phyloP scores from a whole-genome alignment of 148 eudicot genomes.

The Fagopyrum tataricum region DNA sequence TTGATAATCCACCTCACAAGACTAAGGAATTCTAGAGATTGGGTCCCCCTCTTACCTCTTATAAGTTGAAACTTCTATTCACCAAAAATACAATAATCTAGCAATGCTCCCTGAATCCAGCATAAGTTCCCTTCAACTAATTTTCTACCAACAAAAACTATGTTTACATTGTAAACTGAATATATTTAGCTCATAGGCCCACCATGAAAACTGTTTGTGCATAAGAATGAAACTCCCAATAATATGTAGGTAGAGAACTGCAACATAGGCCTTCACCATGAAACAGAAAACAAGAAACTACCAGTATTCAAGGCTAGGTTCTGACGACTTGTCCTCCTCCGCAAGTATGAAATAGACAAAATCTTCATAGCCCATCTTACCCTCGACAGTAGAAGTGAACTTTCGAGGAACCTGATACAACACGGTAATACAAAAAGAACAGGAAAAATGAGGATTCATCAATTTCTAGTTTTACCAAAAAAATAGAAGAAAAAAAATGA shows the following conservation, averaged over 20 bases:
- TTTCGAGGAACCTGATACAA: conserved; percentile 64
- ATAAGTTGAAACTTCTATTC: too few species aligned
- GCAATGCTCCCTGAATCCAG: too few species aligned
- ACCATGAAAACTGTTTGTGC: too few species aligned
- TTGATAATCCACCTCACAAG: neutral
- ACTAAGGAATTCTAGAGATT: too few species aligned
- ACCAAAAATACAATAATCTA: too few species aligned
- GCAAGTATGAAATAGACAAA: conserved; percentile 91
- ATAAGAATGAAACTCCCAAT: too few species aligned
- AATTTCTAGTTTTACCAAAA: neutral
- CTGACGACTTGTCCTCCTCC: conserved; percentile 96
- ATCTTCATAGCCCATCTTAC: conserved; percentile 99
- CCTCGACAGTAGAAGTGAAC: conserved; percentile 85
- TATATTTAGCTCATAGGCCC: too few species aligned
- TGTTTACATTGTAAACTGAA: too few species aligned
- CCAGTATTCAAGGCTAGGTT: conserved; percentile 96
- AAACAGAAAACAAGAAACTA: conserved; percentile 21
- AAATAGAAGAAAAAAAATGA: neutral
- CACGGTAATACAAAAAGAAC: neutral
- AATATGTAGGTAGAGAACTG: neutral
- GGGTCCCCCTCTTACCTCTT: too few species aligned
- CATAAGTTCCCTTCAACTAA: too few species aligned
- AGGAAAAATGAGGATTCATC: neutral
- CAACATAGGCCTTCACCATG: neutral
- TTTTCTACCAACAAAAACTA: too few species aligned